Evolutionary conservation across 805 yeast species (phyloP), one percentile per base, ranked within the genome.

Genomic region (Aciculoconidium aculeatum): DNA sequence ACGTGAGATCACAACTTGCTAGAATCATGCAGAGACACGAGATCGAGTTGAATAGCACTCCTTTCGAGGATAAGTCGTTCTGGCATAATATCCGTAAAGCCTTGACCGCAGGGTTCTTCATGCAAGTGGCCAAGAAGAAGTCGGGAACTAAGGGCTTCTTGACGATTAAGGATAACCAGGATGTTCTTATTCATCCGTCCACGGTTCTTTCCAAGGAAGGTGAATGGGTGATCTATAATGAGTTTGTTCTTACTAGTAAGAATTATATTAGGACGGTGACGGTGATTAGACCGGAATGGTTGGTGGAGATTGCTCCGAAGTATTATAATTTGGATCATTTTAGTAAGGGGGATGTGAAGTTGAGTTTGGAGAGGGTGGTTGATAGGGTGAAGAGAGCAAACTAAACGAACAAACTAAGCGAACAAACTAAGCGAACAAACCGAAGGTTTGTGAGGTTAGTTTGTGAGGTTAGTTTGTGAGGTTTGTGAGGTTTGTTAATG

Each of bases 41-140:
- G 45, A 60, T 90, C 34, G 84, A 78, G 34, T 58, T 92, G 31
- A 67, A 72, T 35, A 73, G 86, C 27, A 79, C 86, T 2, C 81
- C 74, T 15, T 50, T 39, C 31, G 79, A 77, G 46, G 65, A 69
- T 39, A 74, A 72, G 29, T 50, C 53, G 23, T 87, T 84, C 59
- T 80, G 78, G 55, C 77, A 72, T 44, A 81, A 85, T 46, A 78
- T 92, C 40, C 71, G 94, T 34, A 83, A 81, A 54, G 95, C 97
- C 0, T 59, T 92, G 35, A 71, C 85, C 4, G 73, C 85, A n/a
- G 98, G 98, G 2, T 88, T 87, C 56, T 92, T 92, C 66, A 88
- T 92, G 97, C 98, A 92, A 64, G 94, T 84, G 32, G 97, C 96
- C 18, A 92, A 88, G 63, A 85, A 84, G 65, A 77, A 75, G 62